Conservation (phyloP, 306 rosid genomes). For the Medicago lupulina region DNA sequence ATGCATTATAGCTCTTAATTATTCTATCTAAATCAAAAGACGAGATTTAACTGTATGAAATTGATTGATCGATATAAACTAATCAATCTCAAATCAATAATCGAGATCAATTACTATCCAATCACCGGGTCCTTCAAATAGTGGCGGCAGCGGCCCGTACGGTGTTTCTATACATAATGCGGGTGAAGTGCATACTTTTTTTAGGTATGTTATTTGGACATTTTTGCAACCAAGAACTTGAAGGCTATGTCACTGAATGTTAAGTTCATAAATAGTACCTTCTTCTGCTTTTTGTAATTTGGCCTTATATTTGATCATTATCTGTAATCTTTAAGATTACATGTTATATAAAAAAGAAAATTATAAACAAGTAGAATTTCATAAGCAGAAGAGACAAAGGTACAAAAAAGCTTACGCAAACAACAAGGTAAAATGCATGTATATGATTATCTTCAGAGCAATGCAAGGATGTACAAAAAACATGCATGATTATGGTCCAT, state of each 20-base stretch:
- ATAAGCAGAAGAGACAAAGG: neutral
- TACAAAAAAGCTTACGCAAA: neutral
- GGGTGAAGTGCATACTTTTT: too few relatives aligned
- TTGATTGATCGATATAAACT: too few relatives aligned
- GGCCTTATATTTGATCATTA: neutral
- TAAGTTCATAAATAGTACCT: too few relatives aligned
- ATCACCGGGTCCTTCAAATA: too few relatives aligned
- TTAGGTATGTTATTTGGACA: neutral
- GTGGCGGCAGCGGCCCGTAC: too few relatives aligned
- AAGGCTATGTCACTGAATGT: neutral
- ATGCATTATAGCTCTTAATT: too few relatives aligned
- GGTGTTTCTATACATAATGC: too few relatives aligned
- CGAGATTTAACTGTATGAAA: too few relatives aligned
- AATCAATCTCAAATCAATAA: too few relatives aligned
- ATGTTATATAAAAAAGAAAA: neutral
- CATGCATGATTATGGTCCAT: constrained; percentile 43
- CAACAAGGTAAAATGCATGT: constrained; percentile 22
- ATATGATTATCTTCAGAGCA: constrained; percentile 2
- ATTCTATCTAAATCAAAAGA: too few relatives aligned
- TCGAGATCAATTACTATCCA: too few relatives aligned
- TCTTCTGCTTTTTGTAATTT: neutral
- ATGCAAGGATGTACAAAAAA: neutral
- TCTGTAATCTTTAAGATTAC: neutral
- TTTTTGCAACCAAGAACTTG: neutral
- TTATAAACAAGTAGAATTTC: neutral